These are phyloP conservation scores for Hydnum rufescens DNA, from an alignment of 768 basidiomycete genomes.

Conservation along the genomic window DNA sequence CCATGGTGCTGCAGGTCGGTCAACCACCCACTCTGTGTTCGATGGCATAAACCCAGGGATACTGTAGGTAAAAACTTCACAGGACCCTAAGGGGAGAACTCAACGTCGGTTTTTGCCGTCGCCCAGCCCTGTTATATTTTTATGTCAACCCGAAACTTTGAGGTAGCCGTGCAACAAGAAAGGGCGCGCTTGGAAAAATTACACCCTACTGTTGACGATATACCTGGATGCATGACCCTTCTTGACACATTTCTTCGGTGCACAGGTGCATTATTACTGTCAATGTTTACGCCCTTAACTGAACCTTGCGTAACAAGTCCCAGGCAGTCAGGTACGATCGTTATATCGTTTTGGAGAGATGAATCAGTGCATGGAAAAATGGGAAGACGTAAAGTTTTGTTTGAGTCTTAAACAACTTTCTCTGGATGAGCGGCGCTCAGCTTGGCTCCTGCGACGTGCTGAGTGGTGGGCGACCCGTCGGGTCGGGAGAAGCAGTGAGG, in stretches of 20 bases:
- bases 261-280: slow-evolving; percentile 30
- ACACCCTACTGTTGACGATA: slow-evolving; percentile 58
- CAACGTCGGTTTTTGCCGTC: no score
- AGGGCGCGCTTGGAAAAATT: slow-evolving; percentile 39
- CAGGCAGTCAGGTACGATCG: slow-evolving; percentile 61
- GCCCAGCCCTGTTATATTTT: no score
- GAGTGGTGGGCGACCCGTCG: slow-evolving; percentile 87
- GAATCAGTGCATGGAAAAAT: slow-evolving; percentile 50
- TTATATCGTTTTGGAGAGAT: slow-evolving; percentile 72
- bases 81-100: no score
- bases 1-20: no score
- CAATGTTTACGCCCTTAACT: not conserved
- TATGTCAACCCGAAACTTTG: slow-evolving; percentile 28
- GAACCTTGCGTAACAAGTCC: slow-evolving; percentile 26
- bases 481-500: slow-evolving; percentile 68
- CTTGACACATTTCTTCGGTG: slow-evolving; percentile 57
- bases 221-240: slow-evolving; percentile 62
- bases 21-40: no score
- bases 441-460: slow-evolving; percentile 71
- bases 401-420: slow-evolving; percentile 60
- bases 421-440: slow-evolving; percentile 55
- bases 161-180: slow-evolving; percentile 45
- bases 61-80: no score
- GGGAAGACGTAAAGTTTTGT: slow-evolving; percentile 92
- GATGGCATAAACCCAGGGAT: no score